Evolutionary conservation across 1,284 basidiomycete species (phyloP).

Genomic region (Peniophora sp.): DNA sequence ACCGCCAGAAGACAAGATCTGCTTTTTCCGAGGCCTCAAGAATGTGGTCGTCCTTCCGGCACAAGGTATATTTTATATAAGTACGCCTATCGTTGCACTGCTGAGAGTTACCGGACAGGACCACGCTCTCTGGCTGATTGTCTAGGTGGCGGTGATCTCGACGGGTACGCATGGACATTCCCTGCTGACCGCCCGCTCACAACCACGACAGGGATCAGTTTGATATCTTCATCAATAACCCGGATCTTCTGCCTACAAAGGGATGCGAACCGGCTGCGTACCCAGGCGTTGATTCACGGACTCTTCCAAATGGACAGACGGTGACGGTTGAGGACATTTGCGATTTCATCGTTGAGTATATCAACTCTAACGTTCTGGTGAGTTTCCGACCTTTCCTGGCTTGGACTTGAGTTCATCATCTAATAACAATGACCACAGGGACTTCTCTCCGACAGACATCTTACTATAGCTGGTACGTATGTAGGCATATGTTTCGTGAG

Average conservation of each 20-base stretch:
- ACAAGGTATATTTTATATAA: too few relatives aligned
- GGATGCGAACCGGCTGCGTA: conserved; percentile 50
- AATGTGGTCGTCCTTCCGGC: conserved; percentile 72
- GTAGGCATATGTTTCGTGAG: neutral
- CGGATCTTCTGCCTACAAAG: conserved; percentile 41
- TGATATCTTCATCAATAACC: conserved; percentile 27
- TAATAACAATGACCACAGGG: conserved; percentile 36
- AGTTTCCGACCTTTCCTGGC: conserved; percentile 10
- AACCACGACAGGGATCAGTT: conserved; percentile 22
- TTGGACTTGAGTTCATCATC: too few relatives aligned
- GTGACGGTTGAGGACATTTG: conserved; percentile 70
- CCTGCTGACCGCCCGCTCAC: neutral
- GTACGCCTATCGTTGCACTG: too few relatives aligned
- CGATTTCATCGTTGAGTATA: conserved; percentile 78
- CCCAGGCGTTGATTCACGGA: conserved; percentile 20
- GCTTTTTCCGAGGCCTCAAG: conserved; percentile 52
- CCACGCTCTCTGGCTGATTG: conserved; percentile 56
- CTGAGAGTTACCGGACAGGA: too few relatives aligned
- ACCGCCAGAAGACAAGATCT: conserved; percentile 49
- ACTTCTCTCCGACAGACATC: conserved; percentile 55
- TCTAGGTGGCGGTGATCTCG: conserved; percentile 67
- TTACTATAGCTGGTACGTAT: conserved; percentile 61
- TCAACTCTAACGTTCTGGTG: conserved; percentile 72
- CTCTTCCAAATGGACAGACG: conserved; percentile 38
- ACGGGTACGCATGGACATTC: conserved; percentile 38